Conservation (phyloP, 176 grass and related monocot species). For the Dactylis glomerata region DNA sequence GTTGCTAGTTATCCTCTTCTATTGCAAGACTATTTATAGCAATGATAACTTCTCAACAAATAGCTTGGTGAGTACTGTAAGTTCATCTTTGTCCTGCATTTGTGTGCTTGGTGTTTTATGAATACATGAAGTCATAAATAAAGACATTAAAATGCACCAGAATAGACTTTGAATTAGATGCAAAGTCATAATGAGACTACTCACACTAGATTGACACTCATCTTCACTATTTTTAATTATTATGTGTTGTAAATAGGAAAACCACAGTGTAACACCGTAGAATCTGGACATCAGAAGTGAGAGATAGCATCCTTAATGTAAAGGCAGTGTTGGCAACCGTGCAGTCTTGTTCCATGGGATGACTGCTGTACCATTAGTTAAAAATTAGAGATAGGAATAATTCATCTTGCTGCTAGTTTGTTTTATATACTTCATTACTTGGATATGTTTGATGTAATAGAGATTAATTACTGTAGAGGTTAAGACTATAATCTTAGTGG, state of each 20-base stretch:
- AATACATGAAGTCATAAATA: slow-evolving; percentile 1
- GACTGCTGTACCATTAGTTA: neutral
- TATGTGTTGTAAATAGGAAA: slow-evolving; percentile 25
- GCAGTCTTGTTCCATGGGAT: neutral
- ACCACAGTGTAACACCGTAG: neutral
- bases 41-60: slow-evolving; percentile 36
- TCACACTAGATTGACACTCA: neutral
- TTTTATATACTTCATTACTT: neutral
- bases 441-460: neutral
- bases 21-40: slow-evolving; percentile 66
- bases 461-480: neutral
- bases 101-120: neutral
- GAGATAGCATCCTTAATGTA: neutral
- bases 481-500: neutral
- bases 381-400: neutral
- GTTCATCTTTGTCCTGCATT: slow-evolving; percentile 29
- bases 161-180: slow-evolving; percentile 7
- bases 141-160: neutral
- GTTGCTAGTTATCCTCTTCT: slow-evolving; percentile 67
- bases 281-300: neutral
- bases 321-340: neutral
- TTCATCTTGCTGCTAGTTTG: neutral
- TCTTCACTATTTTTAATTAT: slow-evolving; percentile 20
- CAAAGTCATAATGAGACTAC: slow-evolving; percentile 12
- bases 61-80: slow-evolving; percentile 59